Evolutionary conservation across 2,329 filamentous ascomycete genomes (phyloP), one percentile per base, ranked within the genome.

Genomic region (Chaetomium globosum): DNA sequence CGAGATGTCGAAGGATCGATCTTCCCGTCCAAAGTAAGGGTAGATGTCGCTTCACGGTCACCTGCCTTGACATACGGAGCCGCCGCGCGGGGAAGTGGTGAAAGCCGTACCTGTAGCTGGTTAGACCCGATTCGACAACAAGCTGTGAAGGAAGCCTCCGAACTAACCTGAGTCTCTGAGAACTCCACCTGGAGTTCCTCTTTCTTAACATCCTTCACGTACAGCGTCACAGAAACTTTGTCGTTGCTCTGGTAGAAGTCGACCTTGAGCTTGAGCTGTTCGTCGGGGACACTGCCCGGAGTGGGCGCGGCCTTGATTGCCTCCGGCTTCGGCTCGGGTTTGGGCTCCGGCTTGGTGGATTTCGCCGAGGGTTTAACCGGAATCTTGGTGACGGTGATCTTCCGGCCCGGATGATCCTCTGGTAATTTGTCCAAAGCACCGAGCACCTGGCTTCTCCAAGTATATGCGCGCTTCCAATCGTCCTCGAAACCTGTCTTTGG

Each of bases 381-480:
- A 19, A 79, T 74, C 36, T 74, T 73, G 8, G 65, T 58, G 1
- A 79, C 75, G 0, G 76, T 81, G 36, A 83, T 74, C 74, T 81
- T 85, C 30, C 84, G 77, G 1, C 77, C 80, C 1, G 78, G 73
- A 56, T 84, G 78, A 2, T 80, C 80, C 13, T 70, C 72, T 0
- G 80, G 78, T 28, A 85, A 74, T 56, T 74, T 76, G 53, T 79
- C 77, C 76, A 87, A 73, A 28, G 73, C 73, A 0, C 70, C 73
- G 8, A 87, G 75, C n/a, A 80, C 77, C 73, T 84, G 81, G 26
- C 80, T 71, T 4, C 85, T 79, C 74, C 83, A 77, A 0, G 77
- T 75, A 59, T 79, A 79, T 1, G 81, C 82, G 36, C 77, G 76
- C 31, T 79, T 78, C 75, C 75, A 77, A 49, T 74, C 74, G 0